A percentile compares a stretch with the other conserved stretches of the same genome.
These are phyloP conservation scores for Salix udensis DNA, from an alignment of 345 rosid genomes.

Conservation along the genomic window DNA sequence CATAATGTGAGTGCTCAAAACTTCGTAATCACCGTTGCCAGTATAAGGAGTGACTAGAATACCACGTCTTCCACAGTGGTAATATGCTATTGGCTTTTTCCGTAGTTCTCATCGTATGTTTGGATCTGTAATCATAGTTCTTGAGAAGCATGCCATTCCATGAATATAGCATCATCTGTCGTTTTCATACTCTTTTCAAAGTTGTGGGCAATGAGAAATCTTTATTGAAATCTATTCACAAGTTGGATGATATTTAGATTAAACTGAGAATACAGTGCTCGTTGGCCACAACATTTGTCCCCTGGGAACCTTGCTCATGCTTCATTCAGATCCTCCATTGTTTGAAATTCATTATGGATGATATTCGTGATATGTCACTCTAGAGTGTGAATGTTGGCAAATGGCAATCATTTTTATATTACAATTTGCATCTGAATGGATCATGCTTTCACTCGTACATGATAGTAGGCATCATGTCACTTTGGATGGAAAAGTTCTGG, in stretches of 20 bases:
- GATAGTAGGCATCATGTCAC: neutral
- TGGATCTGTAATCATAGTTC: neutral
- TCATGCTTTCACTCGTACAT: neutral
- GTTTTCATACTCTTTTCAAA: neutral
- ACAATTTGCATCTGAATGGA: neutral
- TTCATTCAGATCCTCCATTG: neutral
- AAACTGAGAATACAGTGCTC: neutral
- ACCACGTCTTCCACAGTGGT: neutral
- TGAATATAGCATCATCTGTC: neutral
- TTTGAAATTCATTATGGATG: neutral
- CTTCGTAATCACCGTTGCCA: neutral
- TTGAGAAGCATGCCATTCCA: neutral
- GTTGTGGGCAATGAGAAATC: neutral
- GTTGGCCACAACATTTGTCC: neutral
- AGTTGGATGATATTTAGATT: neutral
- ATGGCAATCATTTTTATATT: neutral
- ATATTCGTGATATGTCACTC: neutral
- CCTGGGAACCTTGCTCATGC: neutral
- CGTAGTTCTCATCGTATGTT: neutral
- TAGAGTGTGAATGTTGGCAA: neutral
- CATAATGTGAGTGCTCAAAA: neutral
- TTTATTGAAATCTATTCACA: neutral
- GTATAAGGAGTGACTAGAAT: neutral
- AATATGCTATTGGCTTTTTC: neutral
- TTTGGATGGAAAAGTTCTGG: neutral